Conservation (phyloP, 1,139 yeast species). For the Magnusiomyces ingens region DNA sequence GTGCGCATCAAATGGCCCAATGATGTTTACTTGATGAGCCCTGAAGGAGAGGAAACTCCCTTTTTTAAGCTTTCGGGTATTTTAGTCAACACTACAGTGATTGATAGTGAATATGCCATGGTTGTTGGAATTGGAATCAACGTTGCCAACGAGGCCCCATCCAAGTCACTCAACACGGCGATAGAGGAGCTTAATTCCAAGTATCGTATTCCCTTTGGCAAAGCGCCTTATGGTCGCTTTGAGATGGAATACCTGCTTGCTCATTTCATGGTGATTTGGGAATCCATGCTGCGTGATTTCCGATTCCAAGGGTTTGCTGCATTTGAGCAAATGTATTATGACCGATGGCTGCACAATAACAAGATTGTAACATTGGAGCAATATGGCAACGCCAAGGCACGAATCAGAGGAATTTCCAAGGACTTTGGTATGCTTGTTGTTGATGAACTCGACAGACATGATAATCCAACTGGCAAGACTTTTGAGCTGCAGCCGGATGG, state of each 20-base stretch:
- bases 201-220: slow-evolving; percentile 39
- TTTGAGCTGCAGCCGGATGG: slow-evolving; percentile 93
- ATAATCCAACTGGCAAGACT: slow-evolving; percentile 40
- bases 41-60: slow-evolving; percentile 35
- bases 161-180: slow-evolving; percentile 75
- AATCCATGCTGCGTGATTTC: slow-evolving; percentile 54
- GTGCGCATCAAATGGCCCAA: slow-evolving; percentile 94
- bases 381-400: slow-evolving; percentile 50
- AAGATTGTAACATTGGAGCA: slow-evolving; percentile 50
- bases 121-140: slow-evolving; percentile 86
- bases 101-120: slow-evolving; percentile 48
- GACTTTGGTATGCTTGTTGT: slow-evolving; percentile 82
- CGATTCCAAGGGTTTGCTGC: slow-evolving; percentile 57
- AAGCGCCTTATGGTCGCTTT: slow-evolving; percentile 29
- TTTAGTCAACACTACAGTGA: slow-evolving; percentile 68
- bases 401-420: slow-evolving; percentile 69
- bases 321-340: slow-evolving; percentile 67
- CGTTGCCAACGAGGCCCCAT: slow-evolving; percentile 80
- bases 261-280: slow-evolving; percentile 57
- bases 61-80: slow-evolving; percentile 81
- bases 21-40: slow-evolving; percentile 72
- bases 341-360: slow-evolving; percentile 75
- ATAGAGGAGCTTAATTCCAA: slow-evolving; percentile 46
- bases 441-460: slow-evolving; percentile 46
- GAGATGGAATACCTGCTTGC: slow-evolving; percentile 65